These are phyloP conservation scores for Alternaria sp. DNA, from an alignment of 2,329 filamentous ascomycete genomes.

Conservation along the genomic window DNA sequence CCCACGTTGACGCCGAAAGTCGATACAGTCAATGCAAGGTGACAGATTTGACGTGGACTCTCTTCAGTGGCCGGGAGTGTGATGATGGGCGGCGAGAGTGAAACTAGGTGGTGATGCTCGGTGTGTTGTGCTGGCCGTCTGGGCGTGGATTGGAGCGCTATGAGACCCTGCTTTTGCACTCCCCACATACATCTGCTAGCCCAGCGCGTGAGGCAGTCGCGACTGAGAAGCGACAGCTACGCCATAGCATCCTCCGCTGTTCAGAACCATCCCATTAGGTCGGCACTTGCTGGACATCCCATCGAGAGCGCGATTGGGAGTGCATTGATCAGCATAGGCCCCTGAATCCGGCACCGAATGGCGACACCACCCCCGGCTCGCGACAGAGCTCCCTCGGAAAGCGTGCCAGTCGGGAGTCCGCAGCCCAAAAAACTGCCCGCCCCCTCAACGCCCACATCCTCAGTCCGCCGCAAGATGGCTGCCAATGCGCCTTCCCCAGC, in stretches of 20 bases:
- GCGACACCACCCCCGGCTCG: slow-evolving; percentile 17
- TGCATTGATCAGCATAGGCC: slow-evolving; percentile 8
- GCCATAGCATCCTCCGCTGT: not conserved
- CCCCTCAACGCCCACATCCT: slow-evolving; percentile 35
- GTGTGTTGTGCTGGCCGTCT: slow-evolving; percentile 2
- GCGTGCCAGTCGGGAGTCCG: slow-evolving; percentile 11
- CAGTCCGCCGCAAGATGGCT: slow-evolving; percentile 43
- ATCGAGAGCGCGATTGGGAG: not conserved
- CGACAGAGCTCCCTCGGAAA: slow-evolving; percentile 9
- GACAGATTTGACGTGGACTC: slow-evolving; percentile 10
- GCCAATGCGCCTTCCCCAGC: slow-evolving; percentile 34
- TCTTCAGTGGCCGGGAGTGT: slow-evolving; percentile 6
- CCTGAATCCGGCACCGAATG: slow-evolving; percentile 7
- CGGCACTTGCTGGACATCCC: not conserved
- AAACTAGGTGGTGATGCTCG: not conserved
- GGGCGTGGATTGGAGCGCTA: not conserved
- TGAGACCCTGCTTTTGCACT: slow-evolving; percentile 4
- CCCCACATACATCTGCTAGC: not conserved
- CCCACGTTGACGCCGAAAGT: not conserved
- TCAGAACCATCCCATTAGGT: not conserved
- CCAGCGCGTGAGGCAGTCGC: not conserved
- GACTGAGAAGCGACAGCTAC: not conserved
- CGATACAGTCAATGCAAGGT: not conserved
- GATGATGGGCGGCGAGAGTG: not conserved
- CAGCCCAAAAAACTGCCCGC: slow-evolving; percentile 26